Evolutionary conservation across 208 protist genomes (phyloP).

Genomic region (Trypanosoma mega): DNA sequence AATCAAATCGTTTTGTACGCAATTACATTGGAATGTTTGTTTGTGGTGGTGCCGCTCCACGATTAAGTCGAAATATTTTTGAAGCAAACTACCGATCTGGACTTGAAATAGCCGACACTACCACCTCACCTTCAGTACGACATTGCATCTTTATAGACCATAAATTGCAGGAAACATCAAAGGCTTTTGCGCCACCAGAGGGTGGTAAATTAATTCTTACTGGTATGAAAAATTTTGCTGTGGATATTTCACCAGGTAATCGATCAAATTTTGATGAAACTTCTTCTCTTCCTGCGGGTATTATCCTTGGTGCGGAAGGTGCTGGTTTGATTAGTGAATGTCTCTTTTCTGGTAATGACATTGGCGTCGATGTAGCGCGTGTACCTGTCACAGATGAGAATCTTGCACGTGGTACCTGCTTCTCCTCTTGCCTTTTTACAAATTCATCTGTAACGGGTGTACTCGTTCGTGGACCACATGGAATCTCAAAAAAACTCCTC

Average conservation of each 20-base stretch:
- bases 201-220: slow-evolving; percentile 39
- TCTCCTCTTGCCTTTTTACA: slow-evolving; percentile 31
- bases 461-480: slow-evolving; percentile 36
- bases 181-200: slow-evolving; percentile 13
- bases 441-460: slow-evolving; percentile 44
- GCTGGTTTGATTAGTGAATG: slow-evolving; percentile 5
- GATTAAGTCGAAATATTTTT: slow-evolving; percentile 66
- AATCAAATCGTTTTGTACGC: slow-evolving; percentile 58
- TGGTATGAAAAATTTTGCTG: slow-evolving; percentile 22
- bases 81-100: slow-evolving; percentile 64
- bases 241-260: slow-evolving; percentile 45
- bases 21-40: slow-evolving; percentile 80
- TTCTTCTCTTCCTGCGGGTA: slow-evolving; percentile 35
- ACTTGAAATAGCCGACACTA: slow-evolving; percentile 58
- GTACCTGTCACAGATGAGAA: not conserved
- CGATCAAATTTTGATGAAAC: not conserved
- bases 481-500: no score
- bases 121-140: slow-evolving; percentile 43
- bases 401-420: not conserved
- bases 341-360: slow-evolving; percentile 25
- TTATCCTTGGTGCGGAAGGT: slow-evolving; percentile 43
- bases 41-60: slow-evolving; percentile 59
- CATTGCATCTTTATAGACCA: slow-evolving; percentile 55
- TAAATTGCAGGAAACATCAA: not conserved
- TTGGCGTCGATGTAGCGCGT: slow-evolving; percentile 6